Conservation (phyloP, 2,329 filamentous ascomycete species). For the Trichoderma sp. region DNA sequence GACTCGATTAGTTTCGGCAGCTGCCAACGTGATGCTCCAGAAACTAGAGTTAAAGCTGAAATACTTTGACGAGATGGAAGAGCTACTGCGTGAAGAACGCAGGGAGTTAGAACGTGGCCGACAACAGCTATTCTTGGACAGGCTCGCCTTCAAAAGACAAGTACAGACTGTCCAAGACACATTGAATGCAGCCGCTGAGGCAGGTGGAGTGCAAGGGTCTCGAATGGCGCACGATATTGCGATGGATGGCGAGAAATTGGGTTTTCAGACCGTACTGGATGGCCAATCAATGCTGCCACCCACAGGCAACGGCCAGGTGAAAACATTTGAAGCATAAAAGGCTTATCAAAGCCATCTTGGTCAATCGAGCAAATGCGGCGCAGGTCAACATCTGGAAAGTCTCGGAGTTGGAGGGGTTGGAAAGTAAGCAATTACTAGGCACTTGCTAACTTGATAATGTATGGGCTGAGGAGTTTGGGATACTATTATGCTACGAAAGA, state of each 20-base stretch:
- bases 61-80: conserved; percentile 96
- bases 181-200: conserved; percentile 57
- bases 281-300: conserved; percentile 54
- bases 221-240: conserved; percentile 51
- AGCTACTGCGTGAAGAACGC: conserved; percentile 86
- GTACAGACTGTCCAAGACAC: conserved; percentile 80
- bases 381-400: background rate
- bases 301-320: conserved; percentile 57
- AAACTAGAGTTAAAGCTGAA: conserved; percentile 95
- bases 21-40: conserved; percentile 89
- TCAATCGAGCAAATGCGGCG: background rate
- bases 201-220: conserved; percentile 53
- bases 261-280: conserved; percentile 51
- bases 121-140: conserved; percentile 91
- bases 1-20: conserved; percentile 87
- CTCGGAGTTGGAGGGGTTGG: conserved; percentile 13
- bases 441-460: conserved; percentile 20
- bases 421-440: conserved; percentile 14
- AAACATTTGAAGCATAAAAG: conserved; percentile 57
- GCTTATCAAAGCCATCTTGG: background rate
- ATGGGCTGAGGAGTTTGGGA: conserved; percentile 21
- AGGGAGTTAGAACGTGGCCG: conserved; percentile 88
- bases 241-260: conserved; percentile 54
- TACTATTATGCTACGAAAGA: conserved; percentile 21
- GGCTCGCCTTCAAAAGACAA: conserved; percentile 84